Conservation (phyloP, 768 basidiomycete genomes). For the Leucosporidium creatinivorum region DNA sequence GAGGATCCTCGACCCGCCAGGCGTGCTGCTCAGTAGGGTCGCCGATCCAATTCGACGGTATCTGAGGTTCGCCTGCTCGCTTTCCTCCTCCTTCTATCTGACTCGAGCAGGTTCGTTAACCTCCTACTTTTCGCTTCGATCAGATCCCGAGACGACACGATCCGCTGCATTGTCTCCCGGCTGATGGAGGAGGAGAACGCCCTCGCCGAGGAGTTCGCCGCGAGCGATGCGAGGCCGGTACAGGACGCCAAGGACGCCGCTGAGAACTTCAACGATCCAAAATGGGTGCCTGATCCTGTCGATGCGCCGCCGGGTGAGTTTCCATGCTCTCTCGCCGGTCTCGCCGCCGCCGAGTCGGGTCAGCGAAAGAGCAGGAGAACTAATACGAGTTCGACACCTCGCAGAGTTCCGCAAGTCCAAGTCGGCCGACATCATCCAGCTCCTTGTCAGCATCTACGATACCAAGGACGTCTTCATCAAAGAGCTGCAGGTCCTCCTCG, state of each 20-base stretch:
- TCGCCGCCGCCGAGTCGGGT: background rate
- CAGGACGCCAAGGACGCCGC: slow-evolving; percentile 57
- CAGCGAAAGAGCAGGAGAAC: background rate
- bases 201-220: slow-evolving; percentile 49
- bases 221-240: slow-evolving; percentile 48
- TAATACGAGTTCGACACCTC: background rate
- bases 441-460: slow-evolving; percentile 94
- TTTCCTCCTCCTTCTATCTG: too few species aligned
- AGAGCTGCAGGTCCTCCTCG: slow-evolving; percentile 85
- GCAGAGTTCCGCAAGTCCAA: slow-evolving; percentile 89
- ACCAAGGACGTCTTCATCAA: slow-evolving; percentile 94
- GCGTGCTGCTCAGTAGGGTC: slow-evolving; percentile 85
- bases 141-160: slow-evolving; percentile 84
- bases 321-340: background rate
- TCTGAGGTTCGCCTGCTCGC: slow-evolving; percentile 55
- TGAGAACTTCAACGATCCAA: slow-evolving; percentile 82
- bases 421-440: slow-evolving; percentile 87
- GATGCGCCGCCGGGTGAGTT: slow-evolving; percentile 84
- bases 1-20: slow-evolving; percentile 81
- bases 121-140: background rate
- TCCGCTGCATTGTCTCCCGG: slow-evolving; percentile 83
- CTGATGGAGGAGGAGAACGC: slow-evolving; percentile 87
- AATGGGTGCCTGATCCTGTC: slow-evolving; percentile 92
- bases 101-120: too few species aligned
- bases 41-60: slow-evolving; percentile 87